Evolutionary conservation across 2,329 filamentous ascomycete species (phyloP), one percentile per base, ranked within the genome.

Genomic region (Sporothrix curviconia): DNA sequence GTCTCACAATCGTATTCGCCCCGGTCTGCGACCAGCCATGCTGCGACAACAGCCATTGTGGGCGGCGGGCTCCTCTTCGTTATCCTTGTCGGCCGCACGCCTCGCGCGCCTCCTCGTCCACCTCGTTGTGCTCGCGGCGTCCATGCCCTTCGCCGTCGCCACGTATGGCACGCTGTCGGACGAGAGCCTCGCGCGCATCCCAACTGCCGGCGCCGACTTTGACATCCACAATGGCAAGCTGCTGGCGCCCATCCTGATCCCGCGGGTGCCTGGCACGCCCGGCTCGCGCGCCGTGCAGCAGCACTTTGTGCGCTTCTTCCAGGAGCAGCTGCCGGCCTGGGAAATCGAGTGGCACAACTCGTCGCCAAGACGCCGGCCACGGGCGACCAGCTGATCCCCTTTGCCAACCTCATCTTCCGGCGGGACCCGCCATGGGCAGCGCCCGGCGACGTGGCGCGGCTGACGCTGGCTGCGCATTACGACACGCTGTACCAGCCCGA

Each of bases 391-490:
- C 78, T 89, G 7, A 76, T 97, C 0, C 90, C 90, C 0, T 97
- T 99, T 69, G 77, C 82, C 55, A 99, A 96, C 68, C 77, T 97
- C 57, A 88, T 97, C 60, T 85, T 92, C 58, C 87, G 84, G 36
- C 83, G 92, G 55, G 92, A 97, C 71, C 94, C 94, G 52, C 94
- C 94, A 1, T 94, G 90, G 83, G 77, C 85, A 1, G 73, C 78
- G 6, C 71, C 75, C 0, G 92, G 92, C 1, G 86, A 96, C 64
- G 85, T 94, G 2, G 85, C 86, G 42, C 78, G 91, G 50, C 74
- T 97, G 67, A 92, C 90, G 14, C 78, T 99, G 56, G 94, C 92
- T 7, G 94, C 94, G 40, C 94, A 99, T 69, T 97, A 96, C 70
- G 94, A 99, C 66, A 92, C 85, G 68, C 88, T 95, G 72, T 79